Base-by-base conservation (phyloP, 352 stramenopile species). In the Globisporangium lucens region DNA sequence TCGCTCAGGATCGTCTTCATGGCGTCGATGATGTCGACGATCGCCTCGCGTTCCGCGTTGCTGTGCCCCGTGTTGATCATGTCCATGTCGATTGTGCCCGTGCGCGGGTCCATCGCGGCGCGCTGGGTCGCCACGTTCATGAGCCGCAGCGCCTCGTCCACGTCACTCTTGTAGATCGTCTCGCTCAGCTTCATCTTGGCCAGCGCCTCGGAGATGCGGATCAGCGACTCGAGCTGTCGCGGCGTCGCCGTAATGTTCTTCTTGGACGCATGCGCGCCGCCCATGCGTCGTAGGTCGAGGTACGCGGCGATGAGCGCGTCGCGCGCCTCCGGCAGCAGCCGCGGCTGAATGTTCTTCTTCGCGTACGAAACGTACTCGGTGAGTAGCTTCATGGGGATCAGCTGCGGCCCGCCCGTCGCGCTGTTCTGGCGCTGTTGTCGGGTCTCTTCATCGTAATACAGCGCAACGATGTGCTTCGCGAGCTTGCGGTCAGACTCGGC, bases 21-120 rank as follows among this genome's bases (percentile, higher is more conserved):
- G 1, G 60, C 56, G 4, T 82, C 67, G 20, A 93, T 76, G 15
- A 94, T 70, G 59, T 84, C 77, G 5, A 72, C 74, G 12, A 93
- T 74, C 5, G 83, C 77, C 64, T 98, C 87, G 20, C 95, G 89
- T 72, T 98, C 96, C 8, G 91, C 78, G 43, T 88, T 90, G 63
- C 87, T 96, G 68, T 96, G 83, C 24, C 96, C 97, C 5, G 96
- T 99, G 59, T 97, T 97, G 75, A 99, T 98, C 93, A 99, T 98
- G 75, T 99, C 97, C 97, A 99, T 99, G 78, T 99, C 97, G 73
- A 99, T 99, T n/a, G 93, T 95, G 41, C 98, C 98, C 2, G 98
- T 99, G 51, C 94, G 80, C 36, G 97, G 97, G 73, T 99, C 98
- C 70, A 98, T 99, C 13, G 98, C 97, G 8, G 98, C 94, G 46